Evolutionary conservation across 2,329 filamentous ascomycete genomes (phyloP).

Genomic region (Pestalotiopsis sp.): DNA sequence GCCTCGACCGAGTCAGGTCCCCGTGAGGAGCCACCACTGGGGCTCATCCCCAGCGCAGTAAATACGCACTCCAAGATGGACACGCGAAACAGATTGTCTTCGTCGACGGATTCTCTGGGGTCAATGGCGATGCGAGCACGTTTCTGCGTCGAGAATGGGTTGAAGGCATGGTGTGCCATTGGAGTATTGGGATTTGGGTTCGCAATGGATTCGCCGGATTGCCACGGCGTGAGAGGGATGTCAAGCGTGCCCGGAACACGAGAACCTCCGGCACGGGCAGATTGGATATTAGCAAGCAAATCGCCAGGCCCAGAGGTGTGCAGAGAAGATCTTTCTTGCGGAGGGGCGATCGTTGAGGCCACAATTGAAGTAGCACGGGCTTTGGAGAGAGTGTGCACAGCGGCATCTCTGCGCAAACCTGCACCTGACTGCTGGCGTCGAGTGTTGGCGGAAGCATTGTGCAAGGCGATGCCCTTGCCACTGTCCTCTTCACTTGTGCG

Average conservation of each 20-base stretch:
- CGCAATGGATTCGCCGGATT: slow-evolving; percentile 5
- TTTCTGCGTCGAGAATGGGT: slow-evolving; percentile 58
- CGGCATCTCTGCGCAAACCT: slow-evolving; percentile 77
- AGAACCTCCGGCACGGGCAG: slow-evolving; percentile 62
- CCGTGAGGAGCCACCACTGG: slow-evolving; percentile 61
- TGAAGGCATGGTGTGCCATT: slow-evolving; percentile 52
- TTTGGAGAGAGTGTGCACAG: slow-evolving; percentile 66
- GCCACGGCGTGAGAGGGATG: slow-evolving; percentile 19
- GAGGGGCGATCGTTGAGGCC: slow-evolving; percentile 40
- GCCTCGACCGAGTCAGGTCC: slow-evolving; percentile 78
- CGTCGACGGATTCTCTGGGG: slow-evolving; percentile 80
- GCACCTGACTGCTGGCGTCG: slow-evolving; percentile 73
- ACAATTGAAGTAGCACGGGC: slow-evolving; percentile 47
- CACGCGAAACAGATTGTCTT: slow-evolving; percentile 85
- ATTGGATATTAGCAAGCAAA: slow-evolving; percentile 76
- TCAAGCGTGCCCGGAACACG: slow-evolving; percentile 32
- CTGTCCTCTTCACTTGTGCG: slow-evolving; percentile 79
- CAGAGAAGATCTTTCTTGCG: slow-evolving; percentile 43
- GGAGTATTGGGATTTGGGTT: slow-evolving; percentile 42
- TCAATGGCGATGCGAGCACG: slow-evolving; percentile 57
- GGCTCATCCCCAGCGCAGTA: slow-evolving; percentile 84
- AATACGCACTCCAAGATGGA: slow-evolving; percentile 96
- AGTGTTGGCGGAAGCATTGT: slow-evolving; percentile 71
- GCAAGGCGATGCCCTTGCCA: slow-evolving; percentile 90
- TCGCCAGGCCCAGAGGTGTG: slow-evolving; percentile 72